Conservation (phyloP, 371 early-diverging fungal species). For the Mucor irregularis region DNA sequence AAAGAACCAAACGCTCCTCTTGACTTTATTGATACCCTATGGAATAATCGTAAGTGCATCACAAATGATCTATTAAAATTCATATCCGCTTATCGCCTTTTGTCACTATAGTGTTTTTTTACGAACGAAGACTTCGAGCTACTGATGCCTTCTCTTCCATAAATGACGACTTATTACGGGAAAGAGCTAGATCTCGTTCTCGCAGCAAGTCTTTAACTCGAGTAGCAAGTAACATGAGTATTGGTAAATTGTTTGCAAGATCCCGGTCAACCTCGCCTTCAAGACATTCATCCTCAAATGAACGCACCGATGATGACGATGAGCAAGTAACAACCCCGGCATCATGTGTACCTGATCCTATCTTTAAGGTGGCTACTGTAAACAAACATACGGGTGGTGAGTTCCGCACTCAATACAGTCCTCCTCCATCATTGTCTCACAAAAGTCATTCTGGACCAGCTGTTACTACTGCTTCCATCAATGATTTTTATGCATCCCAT, state of each 20-base stretch:
- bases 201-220: constrained; percentile 45
- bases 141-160: constrained; percentile 25
- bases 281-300: constrained; percentile 10
- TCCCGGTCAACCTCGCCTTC: constrained; percentile 41
- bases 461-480: background rate
- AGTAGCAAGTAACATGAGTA: constrained; percentile 39
- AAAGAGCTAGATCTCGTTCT: constrained; percentile 41
- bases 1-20: constrained; percentile 6
- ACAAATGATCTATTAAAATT: too few species aligned
- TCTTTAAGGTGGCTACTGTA: constrained; percentile 23
- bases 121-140: constrained; percentile 34
- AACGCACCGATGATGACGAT: background rate
- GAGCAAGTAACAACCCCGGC: constrained; percentile 1
- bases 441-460: background rate
- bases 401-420: constrained; percentile 7
- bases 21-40: constrained; percentile 25
- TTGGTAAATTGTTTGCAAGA: constrained; percentile 36
- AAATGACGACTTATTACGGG: constrained; percentile 29
- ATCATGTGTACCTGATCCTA: constrained; percentile 19
- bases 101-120: constrained; percentile 31
- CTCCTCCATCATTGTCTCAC: background rate
- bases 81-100: background rate
- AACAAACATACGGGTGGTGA: constrained; percentile 15
- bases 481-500: background rate
- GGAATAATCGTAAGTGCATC: constrained; percentile 31